Base-by-base conservation (phyloP, 768 basidiomycete genomes). In the Asterophora lycoperdoides region DNA sequence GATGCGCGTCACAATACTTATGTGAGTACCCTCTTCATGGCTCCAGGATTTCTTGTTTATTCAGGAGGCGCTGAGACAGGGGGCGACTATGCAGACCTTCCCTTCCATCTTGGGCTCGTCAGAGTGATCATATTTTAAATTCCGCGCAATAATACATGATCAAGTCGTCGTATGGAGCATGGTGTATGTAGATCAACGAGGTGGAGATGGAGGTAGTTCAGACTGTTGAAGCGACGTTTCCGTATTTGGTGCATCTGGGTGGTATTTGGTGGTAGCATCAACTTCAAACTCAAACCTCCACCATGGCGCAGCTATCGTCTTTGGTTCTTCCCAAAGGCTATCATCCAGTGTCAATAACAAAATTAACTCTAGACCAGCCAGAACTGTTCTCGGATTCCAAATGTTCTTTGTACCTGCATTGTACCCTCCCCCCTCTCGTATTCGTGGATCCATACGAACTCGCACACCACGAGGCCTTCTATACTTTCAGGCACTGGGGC, bases 401-500 rank as follows among this genome's bases (percentile, higher is more conserved):
- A 14, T 78, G 78, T 56, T 59, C 69, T 11, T 54, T 71, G 1
- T 62, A 76, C 46, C 63, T 78, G 1, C 62, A 68, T 51, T 72
- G 68, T 53, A 46, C 56, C 2, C 64, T 78, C 4, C 76, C 75
- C 5, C 67, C 71, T 0, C 58, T 72, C 8, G 49, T 76, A 13
- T 77, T 78, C 56, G 66, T 76, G 32, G 76, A 79, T 55, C 70
- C 72, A 0, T 74, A 76, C 57, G 78, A 78, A 48, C 70, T 79
- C 11, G 60, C 59, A 5, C 67, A 74, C 45, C 55, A 72, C 26
- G 57, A 60, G 18, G 48, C 57, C 0, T 62, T 63, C 5, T 79
- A 75, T 51, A 62, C 64, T 0, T 75, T 74, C 56, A 55, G 55
- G 19, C 67, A 74, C 41, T 68, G 67, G 63, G 76, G 75, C 19